A percentile compares a stretch with the other conserved stretches of the same genome.
phyloP scores from a whole-genome alignment of 2,329 filamentous ascomycete genomes.

The Aureobasidium uvarum region DNA sequence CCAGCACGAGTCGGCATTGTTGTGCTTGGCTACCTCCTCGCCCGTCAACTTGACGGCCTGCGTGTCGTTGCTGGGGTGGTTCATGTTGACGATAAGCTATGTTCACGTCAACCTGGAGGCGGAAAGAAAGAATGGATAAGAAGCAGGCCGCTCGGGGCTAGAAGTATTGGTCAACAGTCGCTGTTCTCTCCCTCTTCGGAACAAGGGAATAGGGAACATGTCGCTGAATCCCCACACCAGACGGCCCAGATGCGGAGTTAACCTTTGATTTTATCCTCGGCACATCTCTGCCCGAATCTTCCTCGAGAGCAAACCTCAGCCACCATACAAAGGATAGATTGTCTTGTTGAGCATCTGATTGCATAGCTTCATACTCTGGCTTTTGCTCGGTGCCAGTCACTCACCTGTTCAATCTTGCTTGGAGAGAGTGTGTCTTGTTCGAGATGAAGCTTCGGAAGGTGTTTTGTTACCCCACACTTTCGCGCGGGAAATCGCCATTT shows the following conservation, averaged over 20 bases:
- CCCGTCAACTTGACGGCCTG: slow-evolving; percentile 48
- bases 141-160: neutral
- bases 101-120: neutral
- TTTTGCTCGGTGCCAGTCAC: neutral
- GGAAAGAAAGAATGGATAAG: neutral
- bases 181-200: slow-evolving; percentile 21
- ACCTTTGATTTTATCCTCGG: slow-evolving; percentile 20
- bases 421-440: neutral
- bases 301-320: too few relatives aligned
- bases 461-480: slow-evolving; percentile 1
- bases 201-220: slow-evolving; percentile 12
- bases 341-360: too few relatives aligned
- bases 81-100: slow-evolving; percentile 36
- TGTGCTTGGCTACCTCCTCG: slow-evolving; percentile 68
- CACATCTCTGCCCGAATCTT: neutral
- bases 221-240: neutral
- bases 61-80: slow-evolving; percentile 44
- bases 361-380: neutral
- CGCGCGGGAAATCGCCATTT: neutral
- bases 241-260: slow-evolving; percentile 21
- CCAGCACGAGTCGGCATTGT: slow-evolving; percentile 81
- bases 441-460: neutral
- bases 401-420: neutral
- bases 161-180: neutral
- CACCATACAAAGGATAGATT: too few relatives aligned